Percentiles rank a stretch among this genome's conserved stretches.
These are phyloP conservation scores for Colletotrichum tamarilloi DNA, from an alignment of 2,329 filamentous ascomycete genomes.

Conservation along the genomic window DNA sequence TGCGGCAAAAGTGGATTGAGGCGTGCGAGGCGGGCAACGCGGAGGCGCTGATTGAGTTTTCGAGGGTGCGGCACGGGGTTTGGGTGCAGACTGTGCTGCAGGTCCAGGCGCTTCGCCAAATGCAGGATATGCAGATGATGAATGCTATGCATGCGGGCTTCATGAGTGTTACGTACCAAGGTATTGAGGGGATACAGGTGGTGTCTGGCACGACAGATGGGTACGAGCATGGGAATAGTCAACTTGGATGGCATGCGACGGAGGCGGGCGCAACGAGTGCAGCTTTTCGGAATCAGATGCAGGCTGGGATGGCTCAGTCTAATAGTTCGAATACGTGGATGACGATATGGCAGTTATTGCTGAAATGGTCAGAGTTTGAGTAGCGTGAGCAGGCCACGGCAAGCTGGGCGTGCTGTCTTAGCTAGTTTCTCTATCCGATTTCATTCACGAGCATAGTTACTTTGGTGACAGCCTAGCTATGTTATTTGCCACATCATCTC, in stretches of 20 bases:
- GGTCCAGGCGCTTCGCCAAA: conserved; percentile 17
- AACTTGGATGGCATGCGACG: conserved; percentile 49
- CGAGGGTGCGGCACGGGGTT: conserved; percentile 9
- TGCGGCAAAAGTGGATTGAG: conserved; percentile 30
- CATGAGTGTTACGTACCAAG: conserved; percentile 47
- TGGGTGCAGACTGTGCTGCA: conserved; percentile 32
- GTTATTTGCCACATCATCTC: no score
- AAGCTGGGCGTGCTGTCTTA: no score
- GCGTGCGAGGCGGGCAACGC: conserved; percentile 23
- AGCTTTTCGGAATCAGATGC: conserved; percentile 14
- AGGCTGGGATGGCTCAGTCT: conserved; percentile 9
- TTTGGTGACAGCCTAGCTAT: no score
- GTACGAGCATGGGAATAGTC: conserved; percentile 46
- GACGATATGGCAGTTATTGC: neutral
- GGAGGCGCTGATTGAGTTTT: conserved; percentile 2
- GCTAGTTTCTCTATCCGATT: neutral
- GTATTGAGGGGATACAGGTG: conserved; percentile 43
- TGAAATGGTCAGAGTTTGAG: conserved; percentile 3
- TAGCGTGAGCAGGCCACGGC: neutral
- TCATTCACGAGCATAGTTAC: neutral
- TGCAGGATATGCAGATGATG: conserved; percentile 34
- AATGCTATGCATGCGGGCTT: conserved; percentile 43
- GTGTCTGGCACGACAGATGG: conserved; percentile 44
- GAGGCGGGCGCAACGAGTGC: conserved; percentile 44
- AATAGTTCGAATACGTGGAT: conserved; percentile 3